Base-by-base conservation (phyloP, 2,329 filamentous ascomycete genomes). In the Fusarium beomiforme region DNA sequence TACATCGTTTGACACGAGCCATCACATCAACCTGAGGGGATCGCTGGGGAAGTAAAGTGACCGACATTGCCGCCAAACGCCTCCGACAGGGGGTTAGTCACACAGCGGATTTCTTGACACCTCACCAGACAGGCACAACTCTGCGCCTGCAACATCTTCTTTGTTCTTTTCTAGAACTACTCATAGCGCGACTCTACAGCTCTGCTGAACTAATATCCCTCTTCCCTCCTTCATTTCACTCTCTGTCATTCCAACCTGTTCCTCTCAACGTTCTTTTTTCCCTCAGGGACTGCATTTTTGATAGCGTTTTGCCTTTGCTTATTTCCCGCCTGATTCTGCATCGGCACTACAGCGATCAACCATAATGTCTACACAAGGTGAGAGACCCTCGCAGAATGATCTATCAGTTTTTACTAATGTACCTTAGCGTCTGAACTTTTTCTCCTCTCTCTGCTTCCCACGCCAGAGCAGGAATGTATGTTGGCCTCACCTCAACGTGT, bases 91-190 rank as follows among this genome's bases (percentile, higher is more conserved):
- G 44, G 55, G 44, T 58, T 19, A 39, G 24, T 53, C 33, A 58
- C 24, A 21, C 17, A 53, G 44, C 44, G 34, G 33, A 21, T 33
- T 58, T 51, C 33, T 58, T 51, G 44, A 51, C 44, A 58, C 44
- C 44, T 51, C 34, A 24, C 14, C 43, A 29, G 43, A 26, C n/a
- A 51, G 43, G 33, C 54, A 58, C 33, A 50, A 37, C 42, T 26
- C 42, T 49, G 33, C 36, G 16, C 24, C 33, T 50, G 23, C 47
- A 54, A 43, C 36, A n/a, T 26, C 17, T 14, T 58, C 43, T 51
- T 10, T 58, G 24, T 58, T 51, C 43, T 34, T 33, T 56, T 37
- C 43, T 51, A 16, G 37, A 37, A 43, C 19, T 43, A 44, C 37
- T 23, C n/a, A 2, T 31, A 23, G 14, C 34, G 34, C 34, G 7